phyloP scores from a whole-genome alignment of 2,329 filamentous ascomycete genomes.

The Chaetothyriales sp. region DNA sequence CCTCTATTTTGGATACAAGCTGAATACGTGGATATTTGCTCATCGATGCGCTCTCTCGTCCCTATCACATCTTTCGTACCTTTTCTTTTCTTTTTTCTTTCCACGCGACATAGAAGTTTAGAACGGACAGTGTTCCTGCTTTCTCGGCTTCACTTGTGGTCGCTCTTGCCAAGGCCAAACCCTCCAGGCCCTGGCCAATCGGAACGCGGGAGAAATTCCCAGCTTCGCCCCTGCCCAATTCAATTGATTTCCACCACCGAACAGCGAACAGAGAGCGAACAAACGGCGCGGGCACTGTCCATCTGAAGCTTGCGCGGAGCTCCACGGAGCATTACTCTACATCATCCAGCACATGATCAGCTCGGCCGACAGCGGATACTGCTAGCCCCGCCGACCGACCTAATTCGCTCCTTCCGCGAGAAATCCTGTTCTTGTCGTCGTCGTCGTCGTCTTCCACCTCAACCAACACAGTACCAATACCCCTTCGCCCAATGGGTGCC shows the following conservation, averaged over 20 bases:
- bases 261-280: background rate
- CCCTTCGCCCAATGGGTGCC: constrained; percentile 37
- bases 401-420: background rate
- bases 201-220: background rate
- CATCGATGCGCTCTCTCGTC: too few species aligned
- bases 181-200: background rate
- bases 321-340: background rate
- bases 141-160: too few species aligned
- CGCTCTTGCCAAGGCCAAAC: background rate
- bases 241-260: background rate
- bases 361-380: background rate
- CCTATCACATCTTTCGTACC: too few species aligned
- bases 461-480: too few species aligned
- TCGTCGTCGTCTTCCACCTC: background rate
- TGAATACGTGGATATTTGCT: too few species aligned
- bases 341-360: background rate
- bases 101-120: background rate
- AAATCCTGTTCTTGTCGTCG: background rate
- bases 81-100: background rate
- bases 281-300: background rate
- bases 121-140: background rate
- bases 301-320: background rate
- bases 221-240: background rate
- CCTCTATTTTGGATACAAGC: too few species aligned
- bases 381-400: background rate